phyloP scores from a whole-genome alignment of 2,329 filamentous ascomycete genomes.

The Decorospora gaudefroyi region DNA sequence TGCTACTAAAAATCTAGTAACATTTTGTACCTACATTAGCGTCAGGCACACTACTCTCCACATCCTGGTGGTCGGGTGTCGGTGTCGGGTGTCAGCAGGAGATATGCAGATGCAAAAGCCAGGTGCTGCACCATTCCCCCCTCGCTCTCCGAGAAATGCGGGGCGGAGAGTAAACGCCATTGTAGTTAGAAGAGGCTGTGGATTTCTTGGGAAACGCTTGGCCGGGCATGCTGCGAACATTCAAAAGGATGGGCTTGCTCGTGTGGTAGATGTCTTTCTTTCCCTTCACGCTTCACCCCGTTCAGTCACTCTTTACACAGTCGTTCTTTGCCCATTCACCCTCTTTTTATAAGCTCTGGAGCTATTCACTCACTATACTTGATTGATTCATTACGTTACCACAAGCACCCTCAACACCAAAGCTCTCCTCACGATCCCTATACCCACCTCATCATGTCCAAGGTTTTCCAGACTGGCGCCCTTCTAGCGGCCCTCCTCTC shows the following conservation, averaged over 20 bases:
- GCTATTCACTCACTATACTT: slow-evolving; percentile 28
- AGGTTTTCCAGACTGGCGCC: slow-evolving; percentile 34
- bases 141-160: slow-evolving; percentile 14
- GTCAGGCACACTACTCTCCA: slow-evolving; percentile 17
- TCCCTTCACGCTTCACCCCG: slow-evolving; percentile 14
- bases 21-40: slow-evolving; percentile 27
- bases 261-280: slow-evolving; percentile 5
- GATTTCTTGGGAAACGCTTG: slow-evolving; percentile 3
- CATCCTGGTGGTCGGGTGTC: slow-evolving; percentile 11
- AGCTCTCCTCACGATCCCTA: background rate
- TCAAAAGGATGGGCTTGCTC: slow-evolving; percentile 23
- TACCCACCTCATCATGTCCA: slow-evolving; percentile 19
- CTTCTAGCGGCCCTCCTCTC: slow-evolving; percentile 36
- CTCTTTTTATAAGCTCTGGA: slow-evolving; percentile 39
- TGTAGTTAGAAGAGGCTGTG: slow-evolving; percentile 10
- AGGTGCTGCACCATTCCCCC: slow-evolving; percentile 12
- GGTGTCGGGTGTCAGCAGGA: slow-evolving; percentile 3
- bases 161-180: slow-evolving; percentile 14
- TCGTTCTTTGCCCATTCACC: slow-evolving; percentile 34
- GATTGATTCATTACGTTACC: slow-evolving; percentile 18
- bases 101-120: slow-evolving; percentile 11
- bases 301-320: slow-evolving; percentile 32
- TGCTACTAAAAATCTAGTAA: slow-evolving; percentile 10
- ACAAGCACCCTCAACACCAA: slow-evolving; percentile 5
- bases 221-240: slow-evolving; percentile 5